Evolutionary conservation across 2,329 filamentous ascomycete species (phyloP).

Genomic region (Diaporthe australafricana): DNA sequence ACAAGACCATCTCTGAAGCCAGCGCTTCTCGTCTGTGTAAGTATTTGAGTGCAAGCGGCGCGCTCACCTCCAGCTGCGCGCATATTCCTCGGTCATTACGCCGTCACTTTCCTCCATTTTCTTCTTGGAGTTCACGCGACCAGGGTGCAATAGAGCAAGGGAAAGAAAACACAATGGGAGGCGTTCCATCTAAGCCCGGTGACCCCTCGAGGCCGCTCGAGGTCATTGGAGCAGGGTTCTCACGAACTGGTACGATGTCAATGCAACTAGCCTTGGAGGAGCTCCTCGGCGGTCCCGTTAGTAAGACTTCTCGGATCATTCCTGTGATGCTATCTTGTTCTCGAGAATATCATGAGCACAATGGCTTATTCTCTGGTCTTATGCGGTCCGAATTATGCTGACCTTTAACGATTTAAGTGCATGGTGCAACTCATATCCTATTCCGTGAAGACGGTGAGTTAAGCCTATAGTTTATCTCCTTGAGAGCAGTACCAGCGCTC

Average conservation of each 20-base stretch:
- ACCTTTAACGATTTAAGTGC: conserved; percentile 3
- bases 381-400: background rate
- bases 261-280: conserved; percentile 11
- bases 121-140: too few species aligned
- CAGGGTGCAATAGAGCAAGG: background rate
- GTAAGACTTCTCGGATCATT: background rate
- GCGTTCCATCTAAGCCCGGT: background rate
- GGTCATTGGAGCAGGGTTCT: conserved; percentile 20
- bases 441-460: conserved; percentile 12
- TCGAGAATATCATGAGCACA: too few species aligned
- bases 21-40: background rate
- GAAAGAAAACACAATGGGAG: background rate
- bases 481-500: too few species aligned
- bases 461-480: too few species aligned
- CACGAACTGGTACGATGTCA: background rate
- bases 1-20: background rate
- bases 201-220: conserved; percentile 12
- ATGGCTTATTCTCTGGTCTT: background rate
- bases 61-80: background rate
- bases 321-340: background rate
- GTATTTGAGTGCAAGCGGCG: background rate
- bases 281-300: background rate
- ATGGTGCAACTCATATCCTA: conserved; percentile 12
- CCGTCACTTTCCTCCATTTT: too few species aligned
- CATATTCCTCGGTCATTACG: background rate